These are phyloP conservation scores for Lunasporangiospora selenospora DNA, from an alignment of 192 early-diverging fungal species.

Conservation along the genomic window DNA sequence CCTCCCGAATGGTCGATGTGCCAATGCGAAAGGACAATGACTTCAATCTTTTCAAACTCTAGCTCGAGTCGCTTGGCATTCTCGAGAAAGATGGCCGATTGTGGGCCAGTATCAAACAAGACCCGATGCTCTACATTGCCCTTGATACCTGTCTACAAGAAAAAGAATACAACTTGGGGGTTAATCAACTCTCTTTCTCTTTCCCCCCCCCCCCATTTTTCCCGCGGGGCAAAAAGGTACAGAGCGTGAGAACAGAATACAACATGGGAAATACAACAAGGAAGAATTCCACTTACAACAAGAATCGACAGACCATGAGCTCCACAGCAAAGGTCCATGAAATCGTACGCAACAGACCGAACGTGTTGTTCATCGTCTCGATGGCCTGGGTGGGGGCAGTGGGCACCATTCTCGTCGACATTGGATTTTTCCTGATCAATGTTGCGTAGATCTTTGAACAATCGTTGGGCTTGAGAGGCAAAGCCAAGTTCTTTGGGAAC, in stretches of 20 bases:
- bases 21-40: constrained; percentile 44
- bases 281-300: constrained; percentile 10
- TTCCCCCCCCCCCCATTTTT: too few relatives aligned
- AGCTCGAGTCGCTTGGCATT: constrained; percentile 45
- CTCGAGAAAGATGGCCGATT: constrained; percentile 46
- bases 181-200: too few relatives aligned
- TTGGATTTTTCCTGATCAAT: constrained; percentile 29
- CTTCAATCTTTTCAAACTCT: constrained; percentile 45
- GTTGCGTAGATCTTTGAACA: constrained; percentile 20
- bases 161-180: too few relatives aligned
- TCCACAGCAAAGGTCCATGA: constrained; percentile 41
- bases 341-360: constrained; percentile 23
- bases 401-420: background rate
- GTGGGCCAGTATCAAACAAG: constrained; percentile 44
- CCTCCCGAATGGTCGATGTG: constrained; percentile 45
- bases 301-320: constrained; percentile 48
- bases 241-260: too few relatives aligned
- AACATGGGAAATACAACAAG: too few relatives aligned
- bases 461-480: constrained; percentile 10
- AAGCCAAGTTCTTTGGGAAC: constrained; percentile 23
- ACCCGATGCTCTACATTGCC: constrained; percentile 24
- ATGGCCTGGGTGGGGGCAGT: background rate
- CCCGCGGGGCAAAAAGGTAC: too few relatives aligned
- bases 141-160: constrained; percentile 38
- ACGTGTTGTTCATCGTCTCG: background rate